These are phyloP conservation scores for Ballota nigra DNA, from an alignment of 257 asterid genomes.

Conservation along the genomic window DNA sequence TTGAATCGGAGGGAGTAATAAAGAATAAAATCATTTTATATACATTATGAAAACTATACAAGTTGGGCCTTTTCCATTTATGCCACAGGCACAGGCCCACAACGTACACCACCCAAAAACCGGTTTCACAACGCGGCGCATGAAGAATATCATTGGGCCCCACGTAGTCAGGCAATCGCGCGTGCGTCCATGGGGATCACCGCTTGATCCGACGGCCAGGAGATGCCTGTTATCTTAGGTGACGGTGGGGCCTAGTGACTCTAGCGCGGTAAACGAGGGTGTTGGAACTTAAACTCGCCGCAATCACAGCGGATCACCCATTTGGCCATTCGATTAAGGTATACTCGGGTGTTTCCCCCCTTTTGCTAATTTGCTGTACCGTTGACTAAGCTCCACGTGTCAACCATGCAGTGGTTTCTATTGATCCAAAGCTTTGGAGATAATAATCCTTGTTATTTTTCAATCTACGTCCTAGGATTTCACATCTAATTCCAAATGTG, in stretches of 20 bases:
- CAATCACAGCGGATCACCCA: constrained; percentile 22
- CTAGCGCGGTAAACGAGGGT: constrained; percentile 31
- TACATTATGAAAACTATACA: not conserved
- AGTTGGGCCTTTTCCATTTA: no score
- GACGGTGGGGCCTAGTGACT: constrained; percentile 7
- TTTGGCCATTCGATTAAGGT: constrained; percentile 5
- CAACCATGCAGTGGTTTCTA: constrained; percentile 12
- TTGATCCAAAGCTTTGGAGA: not conserved
- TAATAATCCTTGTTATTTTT: not conserved
- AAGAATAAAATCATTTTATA: not conserved
- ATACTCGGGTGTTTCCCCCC: not conserved
- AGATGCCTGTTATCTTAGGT: not conserved
- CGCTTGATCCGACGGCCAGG: constrained; percentile 32
- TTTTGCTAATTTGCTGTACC: not conserved
- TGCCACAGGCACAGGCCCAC: no score
- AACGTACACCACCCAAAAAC: constrained; percentile 4
- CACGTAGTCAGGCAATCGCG: no score
- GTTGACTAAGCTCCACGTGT: constrained; percentile 11
- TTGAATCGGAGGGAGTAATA: no score
- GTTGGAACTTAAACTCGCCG: constrained; percentile 60
- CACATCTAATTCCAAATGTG: no score
- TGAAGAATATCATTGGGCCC: not conserved
- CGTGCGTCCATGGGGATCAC: constrained; percentile 38
- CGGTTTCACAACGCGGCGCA: constrained; percentile 12
- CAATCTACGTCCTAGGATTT: not conserved